Conservation (phyloP, 164 flowering plant genomes). For the Vitis amurensis region DNA sequence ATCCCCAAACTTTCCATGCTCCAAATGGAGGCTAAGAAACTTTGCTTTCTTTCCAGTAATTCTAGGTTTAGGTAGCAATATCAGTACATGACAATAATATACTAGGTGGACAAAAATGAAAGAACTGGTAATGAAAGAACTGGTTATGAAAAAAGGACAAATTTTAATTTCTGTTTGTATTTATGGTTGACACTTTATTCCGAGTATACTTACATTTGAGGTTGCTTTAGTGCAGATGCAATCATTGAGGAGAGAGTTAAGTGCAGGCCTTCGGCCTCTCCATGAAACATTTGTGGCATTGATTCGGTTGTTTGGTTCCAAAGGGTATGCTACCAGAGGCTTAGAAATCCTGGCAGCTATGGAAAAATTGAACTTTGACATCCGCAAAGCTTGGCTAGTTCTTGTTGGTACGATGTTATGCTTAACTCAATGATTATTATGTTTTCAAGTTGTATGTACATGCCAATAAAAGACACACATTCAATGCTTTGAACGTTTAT, state of each 20-base stretch:
- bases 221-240: slow-evolving; percentile 65
- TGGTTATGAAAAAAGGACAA: no score
- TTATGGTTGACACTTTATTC: background rate
- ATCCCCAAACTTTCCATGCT: no score
- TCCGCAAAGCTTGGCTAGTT: slow-evolving; percentile 85
- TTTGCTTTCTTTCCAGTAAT: no score
- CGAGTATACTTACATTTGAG: background rate
- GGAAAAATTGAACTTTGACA: slow-evolving; percentile 85
- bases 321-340: slow-evolving; percentile 73
- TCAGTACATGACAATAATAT: no score
- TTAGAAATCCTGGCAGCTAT: slow-evolving; percentile 89
- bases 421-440: background rate
- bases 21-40: no score
- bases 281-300: slow-evolving; percentile 87
- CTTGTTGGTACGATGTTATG: slow-evolving; percentile 62
- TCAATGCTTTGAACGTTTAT: background rate
- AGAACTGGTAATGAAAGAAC: no score
- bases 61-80: no score
- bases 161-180: background rate
- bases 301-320: slow-evolving; percentile 80
- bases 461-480: no score
- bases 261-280: slow-evolving; percentile 83
- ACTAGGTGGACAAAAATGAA: no score
- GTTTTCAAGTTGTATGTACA: background rate
- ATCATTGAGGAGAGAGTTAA: slow-evolving; percentile 75